Percentiles rank a stretch among this genome's conserved stretches.
These are phyloP conservation scores for Coniochaeta hoffmannii DNA, from an alignment of 2,329 filamentous ascomycete species.

Conservation along the genomic window DNA sequence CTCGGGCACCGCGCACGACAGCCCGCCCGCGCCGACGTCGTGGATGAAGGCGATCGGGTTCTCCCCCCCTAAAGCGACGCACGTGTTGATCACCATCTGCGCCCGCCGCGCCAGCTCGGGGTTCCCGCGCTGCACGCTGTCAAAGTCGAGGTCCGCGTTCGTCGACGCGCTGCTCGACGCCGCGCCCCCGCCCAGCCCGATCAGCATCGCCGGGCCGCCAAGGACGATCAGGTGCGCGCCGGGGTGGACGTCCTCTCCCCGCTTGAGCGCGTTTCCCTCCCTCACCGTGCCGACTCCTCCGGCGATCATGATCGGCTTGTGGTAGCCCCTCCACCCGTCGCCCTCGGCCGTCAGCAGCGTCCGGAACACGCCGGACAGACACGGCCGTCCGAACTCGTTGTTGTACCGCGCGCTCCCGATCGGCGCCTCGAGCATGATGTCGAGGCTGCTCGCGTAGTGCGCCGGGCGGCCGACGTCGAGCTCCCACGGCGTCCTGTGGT, in stretches of 20 bases:
- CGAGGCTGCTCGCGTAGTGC: constrained; percentile 87
- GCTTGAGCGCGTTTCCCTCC: constrained; percentile 85
- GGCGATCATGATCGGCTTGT: constrained; percentile 98
- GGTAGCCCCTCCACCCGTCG: constrained; percentile 78
- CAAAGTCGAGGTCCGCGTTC: constrained; percentile 81
- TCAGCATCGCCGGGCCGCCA: constrained; percentile 94
- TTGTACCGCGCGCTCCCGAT: constrained; percentile 95
- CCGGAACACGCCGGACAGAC: constrained; percentile 82
- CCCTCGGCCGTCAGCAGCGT: constrained; percentile 66
- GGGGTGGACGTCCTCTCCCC: constrained; percentile 67
- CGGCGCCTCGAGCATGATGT: constrained; percentile 96
- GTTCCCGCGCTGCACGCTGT: constrained; percentile 94
- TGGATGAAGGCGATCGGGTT: constrained; percentile 97
- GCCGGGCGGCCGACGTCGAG: constrained; percentile 79
- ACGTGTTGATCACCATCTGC: constrained; percentile 97
- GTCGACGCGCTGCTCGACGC: constrained; percentile 86
- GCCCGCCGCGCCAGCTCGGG: constrained; percentile 92
- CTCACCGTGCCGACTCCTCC: constrained; percentile 90
- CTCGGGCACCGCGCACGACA: constrained; percentile 70
- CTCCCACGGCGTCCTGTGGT: constrained; percentile 79
- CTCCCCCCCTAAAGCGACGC: constrained; percentile 71
- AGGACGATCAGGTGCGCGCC: constrained; percentile 91
- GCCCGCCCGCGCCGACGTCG: constrained; percentile 89
- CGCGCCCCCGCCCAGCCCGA: constrained; percentile 90
- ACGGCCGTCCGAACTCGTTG: constrained; percentile 93